Conservation (phyloP, 441 rosid species). For the Erodium trifolium region DNA sequence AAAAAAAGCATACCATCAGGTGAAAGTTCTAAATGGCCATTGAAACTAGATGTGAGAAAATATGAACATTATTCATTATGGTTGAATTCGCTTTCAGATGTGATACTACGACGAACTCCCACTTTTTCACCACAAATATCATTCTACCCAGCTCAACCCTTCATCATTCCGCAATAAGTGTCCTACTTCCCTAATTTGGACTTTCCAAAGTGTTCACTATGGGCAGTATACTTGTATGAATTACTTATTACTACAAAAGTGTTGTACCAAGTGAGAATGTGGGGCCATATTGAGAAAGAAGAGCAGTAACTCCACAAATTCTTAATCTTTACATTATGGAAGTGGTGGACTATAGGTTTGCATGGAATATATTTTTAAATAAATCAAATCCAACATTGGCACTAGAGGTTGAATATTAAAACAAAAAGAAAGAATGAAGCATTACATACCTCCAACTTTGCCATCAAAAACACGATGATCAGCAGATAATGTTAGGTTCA, state of each 20-base stretch:
- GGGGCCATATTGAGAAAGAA: not conserved
- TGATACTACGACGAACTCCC: too few species aligned
- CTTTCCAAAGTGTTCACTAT: not conserved
- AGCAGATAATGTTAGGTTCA: conserved; percentile 80
- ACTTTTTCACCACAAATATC: too few species aligned
- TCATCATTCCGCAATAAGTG: too few species aligned
- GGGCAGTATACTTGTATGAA: not conserved
- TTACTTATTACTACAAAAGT: not conserved
- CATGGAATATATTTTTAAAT: not conserved
- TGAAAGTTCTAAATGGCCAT: too few species aligned
- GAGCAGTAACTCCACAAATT: not conserved
- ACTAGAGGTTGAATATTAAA: not conserved
- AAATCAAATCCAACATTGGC: not conserved
- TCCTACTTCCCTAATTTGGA: too few species aligned
- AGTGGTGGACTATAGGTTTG: not conserved
- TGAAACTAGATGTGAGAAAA: too few species aligned
- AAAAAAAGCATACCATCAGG: conserved; percentile 2
- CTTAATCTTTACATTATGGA: not conserved
- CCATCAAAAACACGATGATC: conserved; percentile 95
- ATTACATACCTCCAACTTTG: conserved; percentile 67
- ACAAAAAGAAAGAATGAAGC: too few species aligned
- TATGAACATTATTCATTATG: not conserved
- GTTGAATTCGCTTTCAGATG: not conserved
- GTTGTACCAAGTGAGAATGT: not conserved
- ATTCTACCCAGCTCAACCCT: too few species aligned